Evolutionary conservation across 1,139 yeast species (phyloP).

Genomic region (Candida sanyaensis): DNA sequence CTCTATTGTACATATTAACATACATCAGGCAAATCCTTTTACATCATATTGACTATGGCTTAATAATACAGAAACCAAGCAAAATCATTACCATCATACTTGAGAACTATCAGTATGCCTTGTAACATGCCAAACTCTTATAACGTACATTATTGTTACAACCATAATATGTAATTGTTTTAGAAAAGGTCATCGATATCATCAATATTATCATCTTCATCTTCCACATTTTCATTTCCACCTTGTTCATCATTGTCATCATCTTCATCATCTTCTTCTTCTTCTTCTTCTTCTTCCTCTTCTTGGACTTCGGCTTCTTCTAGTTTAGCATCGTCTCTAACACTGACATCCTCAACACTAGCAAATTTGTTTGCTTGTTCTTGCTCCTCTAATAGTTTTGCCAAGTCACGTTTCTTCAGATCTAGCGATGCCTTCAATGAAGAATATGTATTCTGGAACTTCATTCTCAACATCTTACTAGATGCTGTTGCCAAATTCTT

Average conservation of each 20-base stretch:
- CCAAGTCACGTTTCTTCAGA: slow-evolving; percentile 72
- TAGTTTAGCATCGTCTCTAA: slow-evolving; percentile 16
- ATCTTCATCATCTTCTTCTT: slow-evolving; percentile 29
- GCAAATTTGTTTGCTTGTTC: slow-evolving; percentile 9
- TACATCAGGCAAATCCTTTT: too few species aligned
- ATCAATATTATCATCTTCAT: slow-evolving; percentile 41
- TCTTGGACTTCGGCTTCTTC: slow-evolving; percentile 13
- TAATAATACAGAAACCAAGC: too few species aligned
- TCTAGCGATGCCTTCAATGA: slow-evolving; percentile 84
- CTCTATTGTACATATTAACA: too few species aligned
- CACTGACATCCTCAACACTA: background rate
- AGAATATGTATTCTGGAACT: slow-evolving; percentile 79
- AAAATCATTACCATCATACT: too few species aligned
- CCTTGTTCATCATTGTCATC: slow-evolving; percentile 31
- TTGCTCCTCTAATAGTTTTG: slow-evolving; percentile 34
- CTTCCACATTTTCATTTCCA: slow-evolving; percentile 32
- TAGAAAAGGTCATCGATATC: slow-evolving; percentile 39
- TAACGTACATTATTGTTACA: too few species aligned
- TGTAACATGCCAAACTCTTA: too few species aligned
- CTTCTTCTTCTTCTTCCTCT: slow-evolving; percentile 24
- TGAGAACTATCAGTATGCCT: too few species aligned
- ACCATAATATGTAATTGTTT: background rate
- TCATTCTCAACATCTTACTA: slow-evolving; percentile 84
- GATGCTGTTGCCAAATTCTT: slow-evolving; percentile 75
- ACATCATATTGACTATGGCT: too few species aligned